Percentiles rank a stretch among this genome's conserved stretches.
phyloP scores from a whole-genome alignment of 2,329 filamentous ascomycete species.

The Apiospora hydei region DNA sequence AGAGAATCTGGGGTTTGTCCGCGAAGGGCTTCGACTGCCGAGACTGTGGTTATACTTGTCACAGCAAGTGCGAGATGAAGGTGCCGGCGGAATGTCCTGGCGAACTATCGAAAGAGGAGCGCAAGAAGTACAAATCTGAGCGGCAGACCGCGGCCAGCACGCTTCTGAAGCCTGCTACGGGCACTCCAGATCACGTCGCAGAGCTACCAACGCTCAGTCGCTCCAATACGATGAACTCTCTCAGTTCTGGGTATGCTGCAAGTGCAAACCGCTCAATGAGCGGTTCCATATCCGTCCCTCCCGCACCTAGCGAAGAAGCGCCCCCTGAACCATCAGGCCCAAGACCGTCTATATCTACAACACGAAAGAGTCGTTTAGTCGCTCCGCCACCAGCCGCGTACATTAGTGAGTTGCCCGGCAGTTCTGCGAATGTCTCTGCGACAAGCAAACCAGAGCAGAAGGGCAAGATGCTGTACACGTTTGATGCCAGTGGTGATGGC shows the following conservation, averaged over 20 bases:
- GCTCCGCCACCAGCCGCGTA: conserved; percentile 89
- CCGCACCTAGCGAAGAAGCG: conserved; percentile 60
- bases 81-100: conserved; percentile 95
- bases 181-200: conserved; percentile 58
- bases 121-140: conserved; percentile 89
- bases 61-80: conserved; percentile 99
- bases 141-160: conserved; percentile 81
- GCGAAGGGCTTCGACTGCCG: conserved; percentile 96
- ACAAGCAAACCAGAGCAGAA: conserved; percentile 60
- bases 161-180: conserved; percentile 56
- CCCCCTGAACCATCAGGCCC: conserved; percentile 52
- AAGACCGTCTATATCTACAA: conserved; percentile 54
- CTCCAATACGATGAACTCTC: conserved; percentile 87
- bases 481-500: conserved; percentile 80
- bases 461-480: conserved; percentile 90
- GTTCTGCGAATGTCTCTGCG: conserved; percentile 52
- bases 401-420: conserved; percentile 70
- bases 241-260: conserved; percentile 86
- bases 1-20: conserved; percentile 95
- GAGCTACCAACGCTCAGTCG: conserved; percentile 75
- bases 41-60: conserved; percentile 97
- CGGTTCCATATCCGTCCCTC: conserved; percentile 52
- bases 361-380: conserved; percentile 75
- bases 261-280: conserved; percentile 80
- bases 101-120: conserved; percentile 91